Evolutionary conservation across 2,329 filamentous ascomycete genomes (phyloP).

Genomic region (Penicillium sp.): DNA sequence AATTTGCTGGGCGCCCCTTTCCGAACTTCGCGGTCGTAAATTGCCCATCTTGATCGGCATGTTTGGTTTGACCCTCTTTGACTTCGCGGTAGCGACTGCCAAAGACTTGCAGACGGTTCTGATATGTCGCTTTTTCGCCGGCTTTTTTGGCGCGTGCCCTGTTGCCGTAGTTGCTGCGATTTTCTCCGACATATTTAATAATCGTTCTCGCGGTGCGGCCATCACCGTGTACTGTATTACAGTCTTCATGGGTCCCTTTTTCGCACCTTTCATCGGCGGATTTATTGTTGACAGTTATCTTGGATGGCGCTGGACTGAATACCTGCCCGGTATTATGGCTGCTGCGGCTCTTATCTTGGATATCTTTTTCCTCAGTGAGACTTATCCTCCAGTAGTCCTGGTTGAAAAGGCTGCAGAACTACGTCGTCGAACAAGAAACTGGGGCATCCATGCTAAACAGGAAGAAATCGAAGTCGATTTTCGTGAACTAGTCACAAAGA

Average conservation of each 20-base stretch:
- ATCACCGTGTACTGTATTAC: constrained; percentile 51
- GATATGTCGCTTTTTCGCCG: constrained; percentile 51
- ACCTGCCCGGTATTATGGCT: constrained; percentile 56
- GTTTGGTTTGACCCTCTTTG: constrained; percentile 51
- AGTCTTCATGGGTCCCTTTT: constrained; percentile 51
- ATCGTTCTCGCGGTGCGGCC: constrained; percentile 40
- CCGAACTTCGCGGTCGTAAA: constrained; percentile 48
- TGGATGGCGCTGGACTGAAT: constrained; percentile 55
- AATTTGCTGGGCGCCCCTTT: constrained; percentile 51
- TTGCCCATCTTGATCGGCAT: constrained; percentile 47
- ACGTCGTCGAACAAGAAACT: constrained; percentile 54
- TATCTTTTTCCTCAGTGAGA: constrained; percentile 54
- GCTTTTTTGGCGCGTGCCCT: constrained; percentile 53
- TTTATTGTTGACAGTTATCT: constrained; percentile 50
- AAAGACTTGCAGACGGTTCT: constrained; percentile 53
- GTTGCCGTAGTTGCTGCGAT: constrained; percentile 53
- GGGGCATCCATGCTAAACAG: constrained; percentile 59
- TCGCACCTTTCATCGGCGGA: constrained; percentile 54
- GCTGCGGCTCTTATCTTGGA: constrained; percentile 47
- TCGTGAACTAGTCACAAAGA: constrained; percentile 47
- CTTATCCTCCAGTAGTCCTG: constrained; percentile 56
- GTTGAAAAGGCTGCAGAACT: constrained; percentile 54
- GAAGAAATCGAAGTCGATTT: constrained; percentile 54
- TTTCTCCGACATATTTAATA: constrained; percentile 56
- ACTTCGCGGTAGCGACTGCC: constrained; percentile 45